Percentiles rank a stretch among this genome's conserved stretches.
Evolutionary conservation across 2,329 filamentous ascomycete genomes (phyloP).

Genomic region (Ceratocystis huliohia): DNA sequence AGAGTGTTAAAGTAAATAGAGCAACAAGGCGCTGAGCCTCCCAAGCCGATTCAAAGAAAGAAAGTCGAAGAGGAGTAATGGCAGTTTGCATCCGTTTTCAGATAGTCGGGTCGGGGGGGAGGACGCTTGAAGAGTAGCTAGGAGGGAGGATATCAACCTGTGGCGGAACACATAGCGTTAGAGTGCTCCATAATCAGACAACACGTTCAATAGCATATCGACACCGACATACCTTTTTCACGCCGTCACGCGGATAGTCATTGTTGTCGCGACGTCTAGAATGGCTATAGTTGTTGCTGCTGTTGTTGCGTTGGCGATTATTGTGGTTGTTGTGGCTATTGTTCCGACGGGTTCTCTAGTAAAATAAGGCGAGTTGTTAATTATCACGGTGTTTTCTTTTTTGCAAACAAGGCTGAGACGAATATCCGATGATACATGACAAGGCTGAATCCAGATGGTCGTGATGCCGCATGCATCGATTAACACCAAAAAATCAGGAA

Average conservation of each 20-base stretch:
- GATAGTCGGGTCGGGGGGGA: not conserved
- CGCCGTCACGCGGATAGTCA: conserved; percentile 34
- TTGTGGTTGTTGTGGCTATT: conserved; percentile 9
- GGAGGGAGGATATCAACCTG: conserved; percentile 20
- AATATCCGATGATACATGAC: not conserved
- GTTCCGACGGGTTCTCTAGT: conserved; percentile 15
- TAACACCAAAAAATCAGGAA: not conserved
- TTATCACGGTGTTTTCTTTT: not conserved
- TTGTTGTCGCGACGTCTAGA: conserved; percentile 20
- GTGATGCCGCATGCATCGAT: not conserved
- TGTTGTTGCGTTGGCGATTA: conserved; percentile 4
- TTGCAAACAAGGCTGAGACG: not conserved
- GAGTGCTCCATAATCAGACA: not conserved
- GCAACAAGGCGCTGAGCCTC: conserved; percentile 10
- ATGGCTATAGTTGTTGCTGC: conserved; percentile 3
- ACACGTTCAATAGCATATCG: not conserved
- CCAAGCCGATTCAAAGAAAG: conserved; percentile 5
- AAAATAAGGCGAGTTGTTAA: not conserved
- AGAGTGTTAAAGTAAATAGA: conserved; percentile 1
- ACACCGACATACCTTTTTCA: conserved; percentile 61
- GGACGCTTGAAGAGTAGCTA: conserved; percentile 10
- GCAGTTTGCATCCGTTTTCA: conserved; percentile 7
- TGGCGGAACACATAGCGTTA: not conserved
- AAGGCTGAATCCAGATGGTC: conserved; percentile 9
- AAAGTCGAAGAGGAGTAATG: conserved; percentile 5